Percentiles rank a stretch among this genome's conserved stretches.
Conservation (phyloP, 148 eudicot genomes). For the Fagopyrum esculentum region DNA sequence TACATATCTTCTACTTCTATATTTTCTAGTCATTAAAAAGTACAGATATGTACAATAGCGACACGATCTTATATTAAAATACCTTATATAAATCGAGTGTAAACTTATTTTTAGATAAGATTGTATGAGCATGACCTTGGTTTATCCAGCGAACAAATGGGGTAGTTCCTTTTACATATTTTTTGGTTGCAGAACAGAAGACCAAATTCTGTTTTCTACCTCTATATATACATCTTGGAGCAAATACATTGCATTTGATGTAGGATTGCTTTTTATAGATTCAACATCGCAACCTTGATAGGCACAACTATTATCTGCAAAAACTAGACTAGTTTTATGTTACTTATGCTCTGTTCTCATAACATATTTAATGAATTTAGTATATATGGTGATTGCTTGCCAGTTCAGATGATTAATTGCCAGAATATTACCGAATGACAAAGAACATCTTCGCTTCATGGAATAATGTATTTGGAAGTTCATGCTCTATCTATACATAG, state of each 20-base stretch:
- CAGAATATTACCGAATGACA: too few relatives aligned
- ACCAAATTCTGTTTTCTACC: too few relatives aligned
- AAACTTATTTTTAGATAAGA: too few relatives aligned
- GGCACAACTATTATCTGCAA: too few relatives aligned
- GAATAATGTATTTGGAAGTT: not conserved
- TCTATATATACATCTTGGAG: too few relatives aligned
- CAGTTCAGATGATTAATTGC: not conserved
- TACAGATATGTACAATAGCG: not conserved
- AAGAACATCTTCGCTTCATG: not conserved
- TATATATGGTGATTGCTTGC: not conserved
- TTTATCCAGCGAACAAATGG: not conserved
- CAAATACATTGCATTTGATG: too few relatives aligned
- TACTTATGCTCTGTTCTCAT: not conserved
- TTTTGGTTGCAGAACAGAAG: too few relatives aligned
- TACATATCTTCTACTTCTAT: not conserved
- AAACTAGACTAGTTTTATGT: too few relatives aligned
- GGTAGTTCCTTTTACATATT: too few relatives aligned
- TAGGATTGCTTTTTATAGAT: too few relatives aligned
- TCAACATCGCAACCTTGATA: too few relatives aligned
- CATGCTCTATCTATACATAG: not conserved
- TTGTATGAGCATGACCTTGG: not conserved
- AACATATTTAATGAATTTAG: not conserved
- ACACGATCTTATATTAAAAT: not conserved
- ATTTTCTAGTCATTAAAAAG: not conserved
- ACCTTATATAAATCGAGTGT: not conserved